Conservation (phyloP, 164 flowering plant species). For the Tinospora cordifolia region DNA sequence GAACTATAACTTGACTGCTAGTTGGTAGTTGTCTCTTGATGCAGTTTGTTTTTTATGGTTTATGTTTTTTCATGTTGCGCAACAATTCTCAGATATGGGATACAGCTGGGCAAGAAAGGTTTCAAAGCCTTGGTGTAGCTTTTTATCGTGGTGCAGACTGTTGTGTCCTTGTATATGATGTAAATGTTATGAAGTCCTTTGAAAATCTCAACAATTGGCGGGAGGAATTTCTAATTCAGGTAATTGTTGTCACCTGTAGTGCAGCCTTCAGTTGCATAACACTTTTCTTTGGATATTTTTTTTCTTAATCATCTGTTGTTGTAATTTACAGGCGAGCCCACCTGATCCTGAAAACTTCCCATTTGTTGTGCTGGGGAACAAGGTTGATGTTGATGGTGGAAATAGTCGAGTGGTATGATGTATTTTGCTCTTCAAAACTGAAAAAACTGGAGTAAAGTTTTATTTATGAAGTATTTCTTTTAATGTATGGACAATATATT, state of each 20-base stretch:
- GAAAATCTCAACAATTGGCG: conserved; percentile 83
- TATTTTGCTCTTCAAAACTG: not conserved
- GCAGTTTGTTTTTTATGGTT: not conserved
- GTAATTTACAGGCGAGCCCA: conserved; percentile 66
- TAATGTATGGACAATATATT: not conserved
- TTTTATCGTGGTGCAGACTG: conserved; percentile 94
- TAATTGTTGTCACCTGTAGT: conserved; percentile 8
- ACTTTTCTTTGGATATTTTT: not conserved
- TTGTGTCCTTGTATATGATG: conserved; percentile 90
- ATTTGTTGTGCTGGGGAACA: conserved; percentile 86
- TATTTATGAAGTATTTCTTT: not conserved
- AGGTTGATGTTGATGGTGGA: conserved; percentile 88
- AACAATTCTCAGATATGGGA: conserved; percentile 69
- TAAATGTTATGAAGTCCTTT: conserved; percentile 81
- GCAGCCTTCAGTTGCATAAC: not conserved
- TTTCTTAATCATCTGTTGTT: conserved; percentile 1
- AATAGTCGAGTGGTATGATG: conserved; percentile 81
- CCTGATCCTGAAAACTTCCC: conserved; percentile 91
- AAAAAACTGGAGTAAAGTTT: not conserved
- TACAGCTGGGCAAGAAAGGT: conserved; percentile 93
- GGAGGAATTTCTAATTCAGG: conserved; percentile 88
- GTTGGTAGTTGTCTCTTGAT: too few relatives aligned
- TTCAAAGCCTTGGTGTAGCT: conserved; percentile 91
- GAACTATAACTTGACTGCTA: too few relatives aligned
- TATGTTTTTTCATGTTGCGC: conserved; percentile 1